Evolutionary conservation across 345 rosid genomes (phyloP).

Genomic region (Syzygium aqueum): DNA sequence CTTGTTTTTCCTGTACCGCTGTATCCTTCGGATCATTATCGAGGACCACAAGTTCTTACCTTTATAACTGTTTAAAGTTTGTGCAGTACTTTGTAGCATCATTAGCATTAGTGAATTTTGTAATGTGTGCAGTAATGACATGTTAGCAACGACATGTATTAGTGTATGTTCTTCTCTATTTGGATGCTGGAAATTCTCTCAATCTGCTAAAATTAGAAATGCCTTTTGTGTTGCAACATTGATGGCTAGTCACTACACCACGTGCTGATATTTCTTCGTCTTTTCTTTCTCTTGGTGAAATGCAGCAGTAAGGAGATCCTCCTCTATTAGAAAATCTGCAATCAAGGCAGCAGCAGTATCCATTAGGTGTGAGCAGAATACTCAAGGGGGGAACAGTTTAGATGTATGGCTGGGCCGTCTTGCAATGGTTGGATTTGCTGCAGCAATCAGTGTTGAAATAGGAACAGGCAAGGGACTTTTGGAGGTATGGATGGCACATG

Average conservation of each 20-base stretch:
- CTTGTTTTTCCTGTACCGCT: background rate
- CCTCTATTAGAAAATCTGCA: slow-evolving; percentile 14
- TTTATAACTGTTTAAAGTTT: background rate
- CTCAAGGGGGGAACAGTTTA: slow-evolving; percentile 40
- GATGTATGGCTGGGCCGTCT: slow-evolving; percentile 90
- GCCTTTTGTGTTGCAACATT: background rate
- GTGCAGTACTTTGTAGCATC: background rate
- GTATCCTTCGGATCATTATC: background rate
- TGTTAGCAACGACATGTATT: background rate
- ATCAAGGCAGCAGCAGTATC: slow-evolving; percentile 36
- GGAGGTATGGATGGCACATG: slow-evolving; percentile 37
- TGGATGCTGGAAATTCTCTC: background rate
- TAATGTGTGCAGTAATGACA: background rate
- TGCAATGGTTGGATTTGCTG: slow-evolving; percentile 91
- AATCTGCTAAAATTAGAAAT: background rate
- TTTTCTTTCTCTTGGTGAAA: background rate
- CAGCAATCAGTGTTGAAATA: slow-evolving; percentile 59
- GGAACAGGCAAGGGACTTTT: slow-evolving; percentile 85
- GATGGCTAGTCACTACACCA: background rate
- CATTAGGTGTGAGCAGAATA: slow-evolving; percentile 61
- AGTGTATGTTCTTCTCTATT: background rate
- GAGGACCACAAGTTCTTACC: background rate
- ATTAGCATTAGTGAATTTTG: background rate
- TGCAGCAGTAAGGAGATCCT: slow-evolving; percentile 29
- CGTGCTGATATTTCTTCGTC: background rate